Percentiles rank a stretch among this genome's conserved stretches.
Evolutionary conservation across 345 rosid genomes (phyloP).

Genomic region (Salix caprea): DNA sequence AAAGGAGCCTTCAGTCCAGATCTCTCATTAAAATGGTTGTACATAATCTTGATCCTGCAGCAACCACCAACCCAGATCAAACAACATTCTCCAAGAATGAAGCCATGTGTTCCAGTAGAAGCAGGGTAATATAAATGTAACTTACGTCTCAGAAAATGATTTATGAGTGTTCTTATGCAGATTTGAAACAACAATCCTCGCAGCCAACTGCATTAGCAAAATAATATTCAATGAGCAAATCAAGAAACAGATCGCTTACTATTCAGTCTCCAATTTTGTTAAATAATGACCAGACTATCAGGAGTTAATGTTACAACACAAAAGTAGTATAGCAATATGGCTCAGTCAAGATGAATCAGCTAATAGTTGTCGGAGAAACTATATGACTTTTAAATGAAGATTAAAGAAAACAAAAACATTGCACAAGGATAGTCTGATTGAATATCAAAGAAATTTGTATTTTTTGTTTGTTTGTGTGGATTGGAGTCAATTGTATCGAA

Average conservation of each 20-base stretch:
- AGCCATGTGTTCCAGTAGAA: not conserved
- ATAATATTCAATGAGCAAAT: not conserved
- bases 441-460: no score
- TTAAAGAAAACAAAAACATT: no score
- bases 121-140: constrained; percentile 6
- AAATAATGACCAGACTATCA: not conserved
- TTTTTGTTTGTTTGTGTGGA: no score
- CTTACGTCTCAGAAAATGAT: constrained; percentile 94
- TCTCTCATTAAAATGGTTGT: constrained; percentile 62
- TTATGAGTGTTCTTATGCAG: constrained; percentile 95
- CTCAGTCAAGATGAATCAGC: no score
- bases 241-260: not conserved
- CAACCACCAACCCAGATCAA: constrained; percentile 2
- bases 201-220: constrained; percentile 70
- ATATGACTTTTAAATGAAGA: no score
- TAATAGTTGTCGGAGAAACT: no score
- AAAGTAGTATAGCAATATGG: no score
- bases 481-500: no score
- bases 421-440: no score
- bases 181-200: constrained; percentile 93
- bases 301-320: not conserved
- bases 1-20: constrained; percentile 77
- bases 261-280: not conserved
- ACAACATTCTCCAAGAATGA: not conserved
- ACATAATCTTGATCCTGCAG: constrained; percentile 82